Evolutionary conservation across 768 basidiomycete genomes (phyloP), one percentile per base, ranked within the genome.

Genomic region (Tylopilus cervinicoccineus): DNA sequence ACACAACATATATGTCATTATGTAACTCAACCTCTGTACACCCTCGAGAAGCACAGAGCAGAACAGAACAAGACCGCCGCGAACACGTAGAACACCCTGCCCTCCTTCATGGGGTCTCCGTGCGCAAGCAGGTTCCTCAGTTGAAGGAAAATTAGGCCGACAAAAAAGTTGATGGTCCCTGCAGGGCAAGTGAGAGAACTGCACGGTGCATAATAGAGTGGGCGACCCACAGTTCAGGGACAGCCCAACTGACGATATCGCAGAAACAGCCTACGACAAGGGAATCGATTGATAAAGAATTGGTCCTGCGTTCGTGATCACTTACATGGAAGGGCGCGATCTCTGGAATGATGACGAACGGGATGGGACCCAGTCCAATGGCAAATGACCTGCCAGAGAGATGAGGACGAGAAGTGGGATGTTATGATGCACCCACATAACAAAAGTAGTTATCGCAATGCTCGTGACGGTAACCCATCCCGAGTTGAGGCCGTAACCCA

Each of bases 331-430:
- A 66, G 2, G 92, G 92, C 3, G 93, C 86, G 19, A 96, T 81
- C 61, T 97, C 93, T 14, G 93, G 83, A 27, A 95, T 83, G 66
- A 97, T 84, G 32, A 98, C 82, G 61, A 93, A 98, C 0, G 95
- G 94, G 28, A 97, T 71, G 2, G 95, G 93, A 1, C 95, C 95
- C 16, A 97, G 75, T 2, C 94, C 95, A 28, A 87, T 69, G 2
- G 93, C 89, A 66, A 94, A 97, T 1, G 89, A 87, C 68, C 88
- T 89, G 49, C 39, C 41, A 31, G 49, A 39, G 29, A 32, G 6
- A 29, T 51, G 31, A 48, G 48, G 36, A 31, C 5, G 26, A 43
- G 34, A 48, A 43, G 12, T 13, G 4, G 36, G 11, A 40, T 43
- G 39, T 50, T 24, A 6, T 28, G 20, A 27, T 6, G 24, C 37